Evolutionary conservation across 345 rosid species (phyloP).

Genomic region (Eutrema japonicum): DNA sequence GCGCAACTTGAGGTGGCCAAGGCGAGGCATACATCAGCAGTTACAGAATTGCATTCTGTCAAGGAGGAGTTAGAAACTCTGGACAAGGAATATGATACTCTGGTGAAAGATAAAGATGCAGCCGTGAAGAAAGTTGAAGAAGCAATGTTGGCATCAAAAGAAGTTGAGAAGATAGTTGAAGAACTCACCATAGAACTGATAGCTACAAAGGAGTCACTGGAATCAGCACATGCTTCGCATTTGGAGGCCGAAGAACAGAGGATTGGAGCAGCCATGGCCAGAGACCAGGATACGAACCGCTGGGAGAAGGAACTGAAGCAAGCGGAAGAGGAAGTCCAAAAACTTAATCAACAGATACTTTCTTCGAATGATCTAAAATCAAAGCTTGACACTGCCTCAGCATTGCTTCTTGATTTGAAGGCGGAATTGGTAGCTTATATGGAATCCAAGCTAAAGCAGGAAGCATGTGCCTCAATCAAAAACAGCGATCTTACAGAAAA

Average conservation of each 20-base stretch:
- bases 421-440: constrained; percentile 81
- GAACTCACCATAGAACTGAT: constrained; percentile 86
- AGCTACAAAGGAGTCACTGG: constrained; percentile 75
- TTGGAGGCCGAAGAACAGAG: constrained; percentile 93
- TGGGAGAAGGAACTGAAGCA: constrained; percentile 92
- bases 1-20: constrained; percentile 92
- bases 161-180: constrained; percentile 84
- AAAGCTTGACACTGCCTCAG: constrained; percentile 72
- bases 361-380: constrained; percentile 73
- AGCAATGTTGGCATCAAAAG: constrained; percentile 66
- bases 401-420: constrained; percentile 72
- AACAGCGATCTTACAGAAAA: constrained; percentile 41
- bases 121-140: constrained; percentile 75
- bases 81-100: constrained; percentile 57
- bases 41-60: constrained; percentile 66
- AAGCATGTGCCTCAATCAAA: constrained; percentile 31
- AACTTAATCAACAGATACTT: constrained; percentile 66
- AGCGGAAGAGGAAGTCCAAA: constrained; percentile 82
- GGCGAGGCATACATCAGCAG: constrained; percentile 72
- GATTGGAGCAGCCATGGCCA: constrained; percentile 87
- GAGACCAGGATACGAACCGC: constrained; percentile 73
- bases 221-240: constrained; percentile 91
- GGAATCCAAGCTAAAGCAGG: constrained; percentile 70
- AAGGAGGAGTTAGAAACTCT: constrained; percentile 69
- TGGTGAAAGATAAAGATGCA: constrained; percentile 60